Conservation (phyloP, 805 yeast genomes). For the Alloascoidea hylecoeti region DNA sequence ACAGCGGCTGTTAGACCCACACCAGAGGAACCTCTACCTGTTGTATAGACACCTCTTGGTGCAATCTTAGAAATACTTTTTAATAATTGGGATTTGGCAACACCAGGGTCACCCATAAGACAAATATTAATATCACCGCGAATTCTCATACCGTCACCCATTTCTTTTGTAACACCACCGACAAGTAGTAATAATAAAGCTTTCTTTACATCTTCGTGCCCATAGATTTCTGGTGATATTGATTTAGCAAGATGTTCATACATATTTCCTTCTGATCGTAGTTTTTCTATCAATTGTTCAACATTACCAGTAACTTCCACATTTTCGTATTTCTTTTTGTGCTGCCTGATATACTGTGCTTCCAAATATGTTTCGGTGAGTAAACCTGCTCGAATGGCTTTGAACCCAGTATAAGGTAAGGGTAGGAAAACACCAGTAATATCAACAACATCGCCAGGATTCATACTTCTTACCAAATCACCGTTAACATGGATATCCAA, state of each 20-base stretch:
- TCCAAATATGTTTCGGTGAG: conserved; percentile 89
- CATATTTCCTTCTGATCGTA: conserved; percentile 50
- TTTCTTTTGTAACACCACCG: conserved; percentile 90
- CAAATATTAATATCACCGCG: conserved; percentile 95
- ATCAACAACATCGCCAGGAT: conserved; percentile 94
- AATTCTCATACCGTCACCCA: conserved; percentile 94
- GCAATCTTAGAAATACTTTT: conserved; percentile 87
- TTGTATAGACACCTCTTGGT: conserved; percentile 93
- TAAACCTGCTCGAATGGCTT: conserved; percentile 84
- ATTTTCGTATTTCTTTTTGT: conserved; percentile 73
- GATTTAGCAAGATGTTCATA: conserved; percentile 74
- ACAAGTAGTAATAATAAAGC: conserved; percentile 72
- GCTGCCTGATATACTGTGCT: conserved; percentile 76
- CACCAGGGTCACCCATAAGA: conserved; percentile 99
- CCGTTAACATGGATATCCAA: conserved; percentile 85
- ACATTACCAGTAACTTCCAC: conserved; percentile 43
- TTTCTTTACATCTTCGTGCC: conserved; percentile 88
- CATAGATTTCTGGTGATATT: conserved; percentile 96
- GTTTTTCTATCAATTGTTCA: conserved; percentile 35
- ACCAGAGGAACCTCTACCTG: conserved; percentile 98
- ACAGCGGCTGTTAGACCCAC: conserved; percentile 99
- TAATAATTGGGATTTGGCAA: conserved; percentile 91
- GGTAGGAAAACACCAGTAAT: conserved; percentile 89
- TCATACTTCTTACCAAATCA: conserved; percentile 68
- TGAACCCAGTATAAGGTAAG: conserved; percentile 88